phyloP scores from a whole-genome alignment of 169 alveolate genomes.

The Cryptosporidium tyzzeri region DNA sequence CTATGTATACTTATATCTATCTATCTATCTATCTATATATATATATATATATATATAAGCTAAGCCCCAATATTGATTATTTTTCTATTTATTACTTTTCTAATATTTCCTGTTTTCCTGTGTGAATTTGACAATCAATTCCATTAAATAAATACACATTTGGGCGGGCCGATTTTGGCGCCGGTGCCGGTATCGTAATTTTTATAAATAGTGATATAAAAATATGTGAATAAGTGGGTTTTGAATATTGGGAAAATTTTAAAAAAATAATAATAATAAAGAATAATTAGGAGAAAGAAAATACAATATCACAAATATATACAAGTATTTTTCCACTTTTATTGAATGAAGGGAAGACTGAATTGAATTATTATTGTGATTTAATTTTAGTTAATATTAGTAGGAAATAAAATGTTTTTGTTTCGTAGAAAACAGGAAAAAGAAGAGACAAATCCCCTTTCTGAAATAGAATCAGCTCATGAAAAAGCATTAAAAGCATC shows the following conservation, averaged over 20 bases:
- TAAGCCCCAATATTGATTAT: neutral
- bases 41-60: neutral
- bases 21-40: no score
- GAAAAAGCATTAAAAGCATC: slow-evolving; percentile 63
- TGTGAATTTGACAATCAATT: neutral
- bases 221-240: neutral
- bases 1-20: no score
- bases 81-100: neutral
- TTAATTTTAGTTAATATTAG: neutral
- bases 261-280: no score
- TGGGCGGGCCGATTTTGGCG: neutral
- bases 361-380: neutral
- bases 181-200: neutral
- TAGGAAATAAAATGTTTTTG: slow-evolving; percentile 42
- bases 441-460: slow-evolving; percentile 17
- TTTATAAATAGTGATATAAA: neutral
- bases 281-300: neutral
- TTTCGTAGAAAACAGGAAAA: slow-evolving; percentile 64
- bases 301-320: neutral
- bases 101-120: neutral
- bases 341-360: neutral
- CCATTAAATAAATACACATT: neutral
- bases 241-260: neutral
- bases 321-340: no score
- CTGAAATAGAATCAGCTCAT: slow-evolving; percentile 52